These are phyloP conservation scores for Nakaseomyces kungkrabaensis DNA, from an alignment of 1,139 yeast species.

Conservation along the genomic window DNA sequence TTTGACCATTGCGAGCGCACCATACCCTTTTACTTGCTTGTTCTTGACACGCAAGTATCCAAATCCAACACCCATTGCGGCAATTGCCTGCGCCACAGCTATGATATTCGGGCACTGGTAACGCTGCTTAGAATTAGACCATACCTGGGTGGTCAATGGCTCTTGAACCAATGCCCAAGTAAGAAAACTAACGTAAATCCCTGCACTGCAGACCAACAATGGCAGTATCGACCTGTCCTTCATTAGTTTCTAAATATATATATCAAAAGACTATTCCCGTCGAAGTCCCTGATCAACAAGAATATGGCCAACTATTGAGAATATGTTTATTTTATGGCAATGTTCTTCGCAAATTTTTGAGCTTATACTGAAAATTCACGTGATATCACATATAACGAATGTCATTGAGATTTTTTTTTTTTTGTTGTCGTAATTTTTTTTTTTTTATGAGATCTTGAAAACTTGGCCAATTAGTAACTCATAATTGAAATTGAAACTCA, in stretches of 20 bases:
- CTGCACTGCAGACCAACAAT: slow-evolving; percentile 48
- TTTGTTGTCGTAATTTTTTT: neutral
- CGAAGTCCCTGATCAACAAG: too few species aligned
- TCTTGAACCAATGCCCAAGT: slow-evolving; percentile 92
- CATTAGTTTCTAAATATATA: neutral
- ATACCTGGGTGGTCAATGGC: slow-evolving; percentile 69
- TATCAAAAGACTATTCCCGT: too few species aligned
- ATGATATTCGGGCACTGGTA: slow-evolving; percentile 73
- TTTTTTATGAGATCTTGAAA: neutral
- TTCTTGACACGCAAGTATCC: slow-evolving; percentile 40
- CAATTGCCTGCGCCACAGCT: slow-evolving; percentile 60
- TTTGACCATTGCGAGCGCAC: slow-evolving; percentile 21
- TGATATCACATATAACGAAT: neutral
- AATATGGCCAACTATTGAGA: too few species aligned
- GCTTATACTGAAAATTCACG: neutral
- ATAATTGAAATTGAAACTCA: neutral
- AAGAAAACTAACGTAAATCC: slow-evolving; percentile 76
- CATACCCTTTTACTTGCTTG: slow-evolving; percentile 11
- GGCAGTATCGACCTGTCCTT: neutral
- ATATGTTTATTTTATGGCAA: too few species aligned
- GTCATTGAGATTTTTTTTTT: neutral
- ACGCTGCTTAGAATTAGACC: slow-evolving; percentile 47
- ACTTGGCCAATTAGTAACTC: too few species aligned
- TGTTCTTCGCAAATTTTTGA: too few species aligned
- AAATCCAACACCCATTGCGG: slow-evolving; percentile 63